Conservation (phyloP, 176 grass and related monocot species). For the Tillandsia leiboldiana region DNA sequence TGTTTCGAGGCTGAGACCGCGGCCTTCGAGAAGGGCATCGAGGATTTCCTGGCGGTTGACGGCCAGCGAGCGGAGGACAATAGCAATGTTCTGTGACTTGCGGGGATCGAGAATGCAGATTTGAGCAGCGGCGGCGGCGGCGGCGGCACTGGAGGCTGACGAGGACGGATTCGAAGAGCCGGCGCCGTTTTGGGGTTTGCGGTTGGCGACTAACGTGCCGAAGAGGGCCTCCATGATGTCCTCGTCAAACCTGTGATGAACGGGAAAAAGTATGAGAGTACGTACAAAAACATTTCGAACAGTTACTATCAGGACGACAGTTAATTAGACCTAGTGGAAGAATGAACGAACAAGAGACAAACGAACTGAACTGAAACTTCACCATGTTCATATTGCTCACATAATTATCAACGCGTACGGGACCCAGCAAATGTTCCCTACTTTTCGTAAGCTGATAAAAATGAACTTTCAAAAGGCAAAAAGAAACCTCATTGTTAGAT, state of each 20-base stretch:
- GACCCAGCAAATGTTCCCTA: conserved; percentile 4
- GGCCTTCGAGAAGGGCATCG: conserved; percentile 15
- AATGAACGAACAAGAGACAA: background rate
- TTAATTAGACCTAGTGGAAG: background rate
- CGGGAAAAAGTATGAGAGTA: conserved; percentile 5
- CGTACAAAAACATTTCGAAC: background rate
- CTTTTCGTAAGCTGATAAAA: conserved; percentile 11
- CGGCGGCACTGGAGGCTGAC: conserved; percentile 5
- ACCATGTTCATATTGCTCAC: conserved; percentile 6
- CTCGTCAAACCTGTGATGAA: conserved; percentile 63
- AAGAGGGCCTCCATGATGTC: conserved; percentile 86
- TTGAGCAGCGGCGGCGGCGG: conserved; percentile 36
- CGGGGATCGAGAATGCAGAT: conserved; percentile 73
- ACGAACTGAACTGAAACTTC: background rate
- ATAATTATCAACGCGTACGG: background rate
- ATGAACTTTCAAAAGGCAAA: conserved; percentile 12
- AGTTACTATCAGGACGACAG: background rate
- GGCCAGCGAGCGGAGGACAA: conserved; percentile 72
- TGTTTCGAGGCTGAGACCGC: conserved; percentile 16
- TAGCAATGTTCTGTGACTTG: conserved; percentile 89
- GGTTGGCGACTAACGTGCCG: conserved; percentile 46
- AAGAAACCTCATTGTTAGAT: background rate
- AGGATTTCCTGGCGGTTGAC: conserved; percentile 49
- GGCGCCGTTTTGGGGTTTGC: conserved; percentile 30
- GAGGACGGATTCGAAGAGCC: conserved; percentile 27